Evolutionary conservation across 371 early-diverging fungal species (phyloP), one percentile per base, ranked within the genome.

Genomic region (Mortierella sp.): DNA sequence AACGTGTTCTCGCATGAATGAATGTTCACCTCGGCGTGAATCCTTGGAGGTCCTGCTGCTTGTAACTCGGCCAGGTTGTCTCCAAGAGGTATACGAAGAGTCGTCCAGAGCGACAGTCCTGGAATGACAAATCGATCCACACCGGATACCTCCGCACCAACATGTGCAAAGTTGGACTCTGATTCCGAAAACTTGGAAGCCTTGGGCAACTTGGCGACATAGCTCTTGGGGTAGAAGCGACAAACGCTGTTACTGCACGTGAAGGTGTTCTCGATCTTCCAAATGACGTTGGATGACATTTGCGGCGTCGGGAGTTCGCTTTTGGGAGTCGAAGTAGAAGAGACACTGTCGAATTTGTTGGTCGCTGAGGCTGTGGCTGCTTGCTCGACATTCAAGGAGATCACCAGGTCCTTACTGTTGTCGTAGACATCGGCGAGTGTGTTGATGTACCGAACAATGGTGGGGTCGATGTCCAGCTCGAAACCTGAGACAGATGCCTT

Each of bases 1-100:
- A 97, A 82, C 1, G 90, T 91, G 75, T 97, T 97, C 55, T 93
- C 91, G 74, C 96, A 95, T 43, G 95, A 92, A 79, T 94, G 95
- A 74, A 97, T 93, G 58, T 91, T 79, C 16, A 96, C 88, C 75
- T 95, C 95, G 14, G 93, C 89, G 83, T 96, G 94, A 32, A 94
- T 78, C 27, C 90, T 89, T 12, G 90, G 90, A 0, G 93, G 89
- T 0, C 87, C 80, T 43, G 89, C 87, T 1, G 89, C 87, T 0
- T 88, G 83, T 5, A 82, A 79, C 54, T 80, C 74, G 5, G 88
- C 78, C 0, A 90, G 72, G 29, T 85, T 78, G 27, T 92, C 90
- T 2, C 95, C 94, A 16, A 95, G 70, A 1, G 93, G 88, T n/a
- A 93, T 91, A 38, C 90, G 92, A n/a, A 94, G 94, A 1, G 88